These are phyloP conservation scores for Cladorrhinum sp. DNA, from an alignment of 2,329 filamentous ascomycete genomes.

Conservation along the genomic window DNA sequence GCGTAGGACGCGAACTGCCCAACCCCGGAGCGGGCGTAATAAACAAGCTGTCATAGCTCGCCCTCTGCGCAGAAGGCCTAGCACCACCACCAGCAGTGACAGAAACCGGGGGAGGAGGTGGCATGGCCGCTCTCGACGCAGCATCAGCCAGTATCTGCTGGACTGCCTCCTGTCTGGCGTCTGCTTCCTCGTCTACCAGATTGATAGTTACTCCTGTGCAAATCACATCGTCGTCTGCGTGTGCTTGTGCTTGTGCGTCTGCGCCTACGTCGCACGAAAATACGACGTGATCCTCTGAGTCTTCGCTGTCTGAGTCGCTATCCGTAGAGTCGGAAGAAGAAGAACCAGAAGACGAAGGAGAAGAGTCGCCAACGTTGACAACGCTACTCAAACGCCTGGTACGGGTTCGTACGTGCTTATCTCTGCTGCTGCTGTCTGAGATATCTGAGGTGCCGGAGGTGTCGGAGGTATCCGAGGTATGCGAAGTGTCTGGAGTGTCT, in stretches of 20 bases:
- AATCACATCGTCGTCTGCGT: not conserved
- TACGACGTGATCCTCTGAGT: too few relatives aligned
- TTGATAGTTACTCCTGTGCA: not conserved
- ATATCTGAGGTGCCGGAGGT: too few relatives aligned
- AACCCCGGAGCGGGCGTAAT: constrained; percentile 1
- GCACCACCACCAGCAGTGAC: not conserved
- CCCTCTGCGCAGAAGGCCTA: not conserved
- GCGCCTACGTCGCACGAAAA: too few relatives aligned
- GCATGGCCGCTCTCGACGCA: not conserved
- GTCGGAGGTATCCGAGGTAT: too few relatives aligned
- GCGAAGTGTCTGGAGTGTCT: too few relatives aligned
- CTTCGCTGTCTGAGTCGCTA: not conserved
- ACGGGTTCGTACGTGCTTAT: too few relatives aligned
- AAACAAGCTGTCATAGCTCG: not conserved
- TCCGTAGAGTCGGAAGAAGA: too few relatives aligned
- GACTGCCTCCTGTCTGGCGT: not conserved
- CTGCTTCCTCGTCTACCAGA: not conserved
- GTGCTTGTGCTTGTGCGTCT: not conserved
- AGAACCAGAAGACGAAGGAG: not conserved
- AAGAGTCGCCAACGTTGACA: too few relatives aligned
- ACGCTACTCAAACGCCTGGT: too few relatives aligned
- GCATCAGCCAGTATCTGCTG: not conserved
- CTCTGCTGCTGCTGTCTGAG: not conserved
- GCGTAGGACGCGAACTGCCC: not conserved
- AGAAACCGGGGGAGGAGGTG: not conserved